Conservation (phyloP, 208 protist species). For the Trypanosomatidae sp. region DNA sequence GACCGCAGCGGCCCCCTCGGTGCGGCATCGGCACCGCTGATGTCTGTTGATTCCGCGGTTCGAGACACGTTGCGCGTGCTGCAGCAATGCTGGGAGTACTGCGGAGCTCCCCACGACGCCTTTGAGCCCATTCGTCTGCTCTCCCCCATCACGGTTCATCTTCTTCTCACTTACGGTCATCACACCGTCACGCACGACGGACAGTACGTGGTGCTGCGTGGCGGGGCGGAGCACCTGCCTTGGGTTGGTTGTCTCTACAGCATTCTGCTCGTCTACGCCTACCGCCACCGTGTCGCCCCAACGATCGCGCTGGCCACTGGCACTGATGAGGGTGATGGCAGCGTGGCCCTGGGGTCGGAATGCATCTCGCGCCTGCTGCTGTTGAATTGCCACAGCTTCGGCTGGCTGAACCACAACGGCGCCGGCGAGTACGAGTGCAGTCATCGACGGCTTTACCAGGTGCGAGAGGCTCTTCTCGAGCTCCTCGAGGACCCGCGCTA, state of each 20-base stretch:
- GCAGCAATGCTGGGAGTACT: slow-evolving; percentile 51
- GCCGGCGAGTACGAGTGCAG: slow-evolving; percentile 53
- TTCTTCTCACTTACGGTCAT: slow-evolving; percentile 60
- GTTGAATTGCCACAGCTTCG: slow-evolving; percentile 71
- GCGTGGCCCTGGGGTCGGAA: neutral
- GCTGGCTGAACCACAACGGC: slow-evolving; percentile 52
- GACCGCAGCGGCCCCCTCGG: neutral
- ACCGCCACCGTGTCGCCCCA: neutral
- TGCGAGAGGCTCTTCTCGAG: slow-evolving; percentile 22
- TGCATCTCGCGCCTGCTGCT: slow-evolving; percentile 46
- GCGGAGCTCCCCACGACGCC: slow-evolving; percentile 50
- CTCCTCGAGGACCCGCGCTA: slow-evolving; percentile 38
- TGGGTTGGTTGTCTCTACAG: slow-evolving; percentile 60
- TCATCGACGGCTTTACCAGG: slow-evolving; percentile 32
- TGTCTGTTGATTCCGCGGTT: slow-evolving; percentile 41
- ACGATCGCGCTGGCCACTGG: neutral
- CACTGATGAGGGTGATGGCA: neutral
- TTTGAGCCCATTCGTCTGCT: slow-evolving; percentile 62
- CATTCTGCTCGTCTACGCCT: slow-evolving; percentile 38
- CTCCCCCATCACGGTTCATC: slow-evolving; percentile 38
- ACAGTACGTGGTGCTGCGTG: slow-evolving; percentile 52
- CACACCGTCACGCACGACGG: slow-evolving; percentile 41
- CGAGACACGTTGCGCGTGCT: slow-evolving; percentile 51
- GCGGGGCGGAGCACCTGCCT: slow-evolving; percentile 51
- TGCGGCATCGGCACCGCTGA: neutral